Conservation (phyloP, 805 yeast genomes). For the Pichia membranifaciens region DNA sequence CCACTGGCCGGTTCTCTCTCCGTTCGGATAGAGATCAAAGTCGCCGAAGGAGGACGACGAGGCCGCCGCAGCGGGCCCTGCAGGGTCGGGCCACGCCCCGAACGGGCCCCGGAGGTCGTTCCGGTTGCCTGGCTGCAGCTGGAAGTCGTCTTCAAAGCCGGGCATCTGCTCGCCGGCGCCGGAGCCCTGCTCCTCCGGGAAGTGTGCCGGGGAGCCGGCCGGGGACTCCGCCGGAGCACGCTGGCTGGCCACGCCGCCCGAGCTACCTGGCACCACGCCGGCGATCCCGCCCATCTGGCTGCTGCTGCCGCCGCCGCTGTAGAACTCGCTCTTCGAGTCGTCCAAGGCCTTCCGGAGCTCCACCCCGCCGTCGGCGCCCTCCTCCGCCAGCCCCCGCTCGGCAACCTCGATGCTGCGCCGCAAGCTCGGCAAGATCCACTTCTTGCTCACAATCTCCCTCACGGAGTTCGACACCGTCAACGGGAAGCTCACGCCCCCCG, state of each 20-base stretch:
- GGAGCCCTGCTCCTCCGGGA: too few relatives aligned
- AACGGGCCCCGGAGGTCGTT: background rate
- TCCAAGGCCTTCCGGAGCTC: background rate
- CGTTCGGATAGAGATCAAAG: conserved; percentile 45
- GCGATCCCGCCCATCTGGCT: too few relatives aligned
- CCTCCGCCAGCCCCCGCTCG: background rate
- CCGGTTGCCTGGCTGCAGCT: background rate
- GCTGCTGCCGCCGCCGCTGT: background rate
- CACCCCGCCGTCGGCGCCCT: background rate
- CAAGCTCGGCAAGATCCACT: background rate
- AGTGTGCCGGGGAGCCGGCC: too few relatives aligned
- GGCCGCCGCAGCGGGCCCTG: background rate
- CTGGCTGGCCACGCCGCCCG: too few relatives aligned
- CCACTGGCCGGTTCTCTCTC: conserved; percentile 38
- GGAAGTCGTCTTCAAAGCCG: conserved; percentile 15
- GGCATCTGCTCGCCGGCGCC: background rate
- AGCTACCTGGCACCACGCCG: too few relatives aligned
- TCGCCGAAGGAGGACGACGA: conserved; percentile 35
- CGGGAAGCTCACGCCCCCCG: conserved; percentile 3
- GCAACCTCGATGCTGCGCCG: too few relatives aligned
- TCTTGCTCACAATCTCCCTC: background rate
- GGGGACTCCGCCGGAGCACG: too few relatives aligned
- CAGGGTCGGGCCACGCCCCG: background rate
- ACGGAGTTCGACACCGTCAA: conserved; percentile 4
- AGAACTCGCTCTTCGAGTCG: background rate